phyloP scores from a whole-genome alignment of 2,329 filamentous ascomycete genomes.

The Neurospora crassa region DNA sequence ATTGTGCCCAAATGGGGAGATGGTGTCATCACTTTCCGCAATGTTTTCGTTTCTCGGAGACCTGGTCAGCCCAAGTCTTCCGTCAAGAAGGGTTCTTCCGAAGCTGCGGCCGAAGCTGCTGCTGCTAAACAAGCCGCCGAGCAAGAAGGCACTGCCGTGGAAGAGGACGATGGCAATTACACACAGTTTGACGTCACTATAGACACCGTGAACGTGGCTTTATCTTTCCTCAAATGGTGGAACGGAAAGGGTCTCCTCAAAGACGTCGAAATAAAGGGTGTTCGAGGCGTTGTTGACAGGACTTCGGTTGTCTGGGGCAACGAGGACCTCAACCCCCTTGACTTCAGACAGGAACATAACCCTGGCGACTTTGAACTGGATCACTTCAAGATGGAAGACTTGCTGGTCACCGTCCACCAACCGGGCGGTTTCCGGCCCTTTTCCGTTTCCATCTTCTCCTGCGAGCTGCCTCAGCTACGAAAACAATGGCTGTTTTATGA shows the following conservation, averaged over 20 bases:
- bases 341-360: slow-evolving; percentile 77
- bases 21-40: slow-evolving; percentile 91
- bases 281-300: slow-evolving; percentile 84
- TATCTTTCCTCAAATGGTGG: slow-evolving; percentile 99
- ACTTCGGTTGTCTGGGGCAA: slow-evolving; percentile 68
- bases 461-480: slow-evolving; percentile 81
- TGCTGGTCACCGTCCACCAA: slow-evolving; percentile 86
- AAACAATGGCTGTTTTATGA: slow-evolving; percentile 99
- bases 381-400: slow-evolving; percentile 89
- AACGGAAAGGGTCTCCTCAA: slow-evolving; percentile 87
- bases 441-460: slow-evolving; percentile 89
- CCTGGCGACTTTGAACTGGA: slow-evolving; percentile 96
- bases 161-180: slow-evolving; percentile 87
- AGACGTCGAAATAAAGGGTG: slow-evolving; percentile 89
- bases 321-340: slow-evolving; percentile 67
- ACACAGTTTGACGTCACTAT: slow-evolving; percentile 96
- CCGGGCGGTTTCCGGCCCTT: slow-evolving; percentile 88
- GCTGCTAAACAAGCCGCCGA: slow-evolving; percentile 52
- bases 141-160: slow-evolving; percentile 32
- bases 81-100: slow-evolving; percentile 86
- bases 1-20: slow-evolving; percentile 95
- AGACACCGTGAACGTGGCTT: slow-evolving; percentile 87
- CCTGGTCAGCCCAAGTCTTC: slow-evolving; percentile 74
- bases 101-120: slow-evolving; percentile 73
- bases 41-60: slow-evolving; percentile 87